Evolutionary conservation across 805 yeast genomes (phyloP), one percentile per base, ranked within the genome.

Genomic region (Priceomyces medius): DNA sequence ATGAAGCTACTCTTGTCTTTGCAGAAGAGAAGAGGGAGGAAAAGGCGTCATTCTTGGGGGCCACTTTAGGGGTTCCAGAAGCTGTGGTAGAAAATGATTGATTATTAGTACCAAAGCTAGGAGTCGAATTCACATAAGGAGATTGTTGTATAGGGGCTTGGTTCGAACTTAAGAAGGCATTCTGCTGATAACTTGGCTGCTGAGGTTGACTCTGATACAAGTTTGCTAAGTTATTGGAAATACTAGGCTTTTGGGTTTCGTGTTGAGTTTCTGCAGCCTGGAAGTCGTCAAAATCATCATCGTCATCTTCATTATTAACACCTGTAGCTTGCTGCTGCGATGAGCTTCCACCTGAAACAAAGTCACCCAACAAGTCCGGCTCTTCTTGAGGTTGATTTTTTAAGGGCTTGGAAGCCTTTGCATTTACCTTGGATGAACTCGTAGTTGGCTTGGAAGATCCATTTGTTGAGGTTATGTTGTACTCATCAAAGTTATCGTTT

Each of bases 231-330:
- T 42, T 50, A 39, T 37, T 46, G 41, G 47, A 42, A 29, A 44
- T 19, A 45, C 28, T 37, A 37, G 42, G 37, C 29, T 43, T 48
- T 45, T 45, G 50, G n/a, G 51, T 49, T 45, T 44, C 55, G 31
- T 47, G 63, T 7, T 84, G 81, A 3, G 26, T 24, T 35, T 21
- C 38, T 21, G 77, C 80, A 9, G 88, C 85, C 61, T 85, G 91
- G 73, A 85, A 85, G 49, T 85, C 93, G 48, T 85, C 88, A 58
- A 86, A 86, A 31, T 85, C 93, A 48, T 84, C 88, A 41, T 80
- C 88, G 42, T 77, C 85, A 7, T 74, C 79, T 8, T 12, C 14
- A 20, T 46, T 43, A 13, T 24, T 50, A 10, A 46, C 46, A 9
- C 48, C 48, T 12, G 45, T 38, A 6, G 54, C 44, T 6, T 48